Conservation (phyloP, 2,329 filamentous ascomycete species). For the Diaporthe vaccinii region DNA sequence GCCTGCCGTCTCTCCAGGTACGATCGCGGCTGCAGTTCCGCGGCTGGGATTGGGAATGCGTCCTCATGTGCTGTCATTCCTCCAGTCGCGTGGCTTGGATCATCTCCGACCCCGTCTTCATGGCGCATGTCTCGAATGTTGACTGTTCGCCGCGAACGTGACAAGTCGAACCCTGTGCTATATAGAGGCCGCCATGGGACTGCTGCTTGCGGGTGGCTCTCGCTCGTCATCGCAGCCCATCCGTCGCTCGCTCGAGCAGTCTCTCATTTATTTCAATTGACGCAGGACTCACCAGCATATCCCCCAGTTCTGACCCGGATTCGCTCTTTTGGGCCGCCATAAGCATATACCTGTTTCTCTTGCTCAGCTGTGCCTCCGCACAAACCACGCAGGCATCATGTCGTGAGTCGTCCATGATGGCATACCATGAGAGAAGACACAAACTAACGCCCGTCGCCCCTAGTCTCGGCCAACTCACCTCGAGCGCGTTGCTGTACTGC, state of each 20-base stretch:
- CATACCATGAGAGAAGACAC: neutral
- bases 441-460: neutral
- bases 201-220: neutral
- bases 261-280: neutral
- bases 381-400: neutral
- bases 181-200: neutral
- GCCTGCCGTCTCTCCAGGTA: neutral
- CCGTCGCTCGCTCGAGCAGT: neutral
- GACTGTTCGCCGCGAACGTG: constrained; percentile 4
- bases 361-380: neutral
- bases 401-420: constrained; percentile 10
- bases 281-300: neutral
- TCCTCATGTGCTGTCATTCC: constrained; percentile 43
- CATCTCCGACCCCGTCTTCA: constrained; percentile 7
- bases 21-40: constrained; percentile 1
- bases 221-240: neutral
- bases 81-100: constrained; percentile 15
- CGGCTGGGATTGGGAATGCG: constrained; percentile 40
- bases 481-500: constrained; percentile 49
- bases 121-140: constrained; percentile 19
- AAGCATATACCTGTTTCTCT: neutral
- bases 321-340: neutral
- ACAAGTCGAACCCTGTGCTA: neutral
- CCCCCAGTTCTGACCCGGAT: neutral
- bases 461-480: constrained; percentile 19